These are phyloP conservation scores for Cladosporium sp. DNA, from an alignment of 2,329 filamentous ascomycete genomes.

Conservation along the genomic window DNA sequence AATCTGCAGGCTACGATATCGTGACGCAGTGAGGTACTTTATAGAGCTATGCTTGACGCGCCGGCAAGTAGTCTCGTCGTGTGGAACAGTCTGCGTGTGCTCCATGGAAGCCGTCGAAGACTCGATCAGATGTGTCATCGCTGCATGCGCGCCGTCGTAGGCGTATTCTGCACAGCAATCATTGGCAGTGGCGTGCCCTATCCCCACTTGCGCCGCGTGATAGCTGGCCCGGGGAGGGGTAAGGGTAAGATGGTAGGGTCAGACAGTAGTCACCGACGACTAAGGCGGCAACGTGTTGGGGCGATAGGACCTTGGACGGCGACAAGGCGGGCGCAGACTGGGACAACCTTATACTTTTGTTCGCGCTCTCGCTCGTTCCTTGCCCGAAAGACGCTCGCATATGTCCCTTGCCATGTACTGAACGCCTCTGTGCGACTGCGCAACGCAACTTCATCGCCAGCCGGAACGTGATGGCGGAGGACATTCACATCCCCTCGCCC, in stretches of 20 bases:
- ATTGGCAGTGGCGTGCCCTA: conserved; percentile 9
- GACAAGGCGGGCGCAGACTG: neutral
- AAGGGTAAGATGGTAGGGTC: neutral
- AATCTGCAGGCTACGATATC: conserved; percentile 1
- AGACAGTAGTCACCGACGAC: neutral
- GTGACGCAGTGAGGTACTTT: conserved; percentile 6
- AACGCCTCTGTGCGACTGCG: conserved; percentile 11
- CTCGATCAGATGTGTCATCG: neutral
- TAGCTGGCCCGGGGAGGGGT: conserved; percentile 10
- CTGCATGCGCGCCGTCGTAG: conserved; percentile 1
- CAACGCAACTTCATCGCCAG: conserved; percentile 5
- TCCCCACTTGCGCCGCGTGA: conserved; percentile 8
- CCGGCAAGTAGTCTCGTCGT: neutral
- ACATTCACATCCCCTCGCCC: conserved; percentile 56
- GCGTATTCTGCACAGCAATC: conserved; percentile 5
- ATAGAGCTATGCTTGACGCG: neutral
- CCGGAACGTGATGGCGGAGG: conserved; percentile 42
- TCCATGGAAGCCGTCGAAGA: conserved; percentile 4
- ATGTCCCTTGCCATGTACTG: conserved; percentile 10
- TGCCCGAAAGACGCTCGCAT: conserved; percentile 16
- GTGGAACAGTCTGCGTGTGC: conserved; percentile 8
- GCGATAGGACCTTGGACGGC: neutral
- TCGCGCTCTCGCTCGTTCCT: conserved; percentile 1
- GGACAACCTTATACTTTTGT: conserved; percentile 12
- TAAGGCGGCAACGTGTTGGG: neutral